These are phyloP conservation scores for Copromyces sp. DNA, from an alignment of 495 filamentous ascomycete species.

Conservation along the genomic window DNA sequence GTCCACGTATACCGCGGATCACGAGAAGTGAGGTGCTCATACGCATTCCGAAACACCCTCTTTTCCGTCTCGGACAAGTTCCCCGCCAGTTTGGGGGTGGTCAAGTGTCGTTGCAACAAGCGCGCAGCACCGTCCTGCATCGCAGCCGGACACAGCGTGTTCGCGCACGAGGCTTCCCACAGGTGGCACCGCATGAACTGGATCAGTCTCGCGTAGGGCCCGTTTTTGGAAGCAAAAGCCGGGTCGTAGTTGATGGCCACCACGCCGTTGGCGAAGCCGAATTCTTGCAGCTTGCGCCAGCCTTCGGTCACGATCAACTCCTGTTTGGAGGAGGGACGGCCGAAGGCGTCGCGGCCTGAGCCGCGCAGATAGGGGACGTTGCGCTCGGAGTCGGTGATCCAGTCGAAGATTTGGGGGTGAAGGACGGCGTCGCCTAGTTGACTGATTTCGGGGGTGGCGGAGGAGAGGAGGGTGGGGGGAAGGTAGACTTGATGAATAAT, in stretches of 20 bases:
- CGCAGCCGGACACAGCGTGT: conserved; percentile 55
- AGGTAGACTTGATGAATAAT: conserved; percentile 31
- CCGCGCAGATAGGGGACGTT: conserved; percentile 46
- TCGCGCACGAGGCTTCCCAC: conserved; percentile 50
- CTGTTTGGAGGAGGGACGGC: conserved; percentile 24
- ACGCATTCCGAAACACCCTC: conserved; percentile 39
- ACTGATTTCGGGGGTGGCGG: conserved; percentile 29
- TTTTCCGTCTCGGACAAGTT: conserved; percentile 14
- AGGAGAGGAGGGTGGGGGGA: conserved; percentile 23
- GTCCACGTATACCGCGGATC: conserved; percentile 57
- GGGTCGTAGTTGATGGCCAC: conserved; percentile 47
- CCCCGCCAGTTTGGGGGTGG: background rate
- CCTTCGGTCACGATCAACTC: conserved; percentile 46
- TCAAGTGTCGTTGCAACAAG: conserved; percentile 45
- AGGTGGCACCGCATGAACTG: conserved; percentile 53
- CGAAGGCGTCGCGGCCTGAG: conserved; percentile 39
- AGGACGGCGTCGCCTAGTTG: conserved; percentile 39
- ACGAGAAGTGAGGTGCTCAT: conserved; percentile 40
- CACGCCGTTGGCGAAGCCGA: conserved; percentile 41
- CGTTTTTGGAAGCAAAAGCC: conserved; percentile 10
- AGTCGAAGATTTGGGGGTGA: conserved; percentile 34
- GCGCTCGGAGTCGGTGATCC: conserved; percentile 47
- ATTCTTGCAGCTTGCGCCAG: conserved; percentile 44
- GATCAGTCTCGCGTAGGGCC: conserved; percentile 38
- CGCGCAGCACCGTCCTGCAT: conserved; percentile 65